These are phyloP conservation scores for Salix brachista DNA, from an alignment of 345 rosid genomes.

Conservation along the genomic window DNA sequence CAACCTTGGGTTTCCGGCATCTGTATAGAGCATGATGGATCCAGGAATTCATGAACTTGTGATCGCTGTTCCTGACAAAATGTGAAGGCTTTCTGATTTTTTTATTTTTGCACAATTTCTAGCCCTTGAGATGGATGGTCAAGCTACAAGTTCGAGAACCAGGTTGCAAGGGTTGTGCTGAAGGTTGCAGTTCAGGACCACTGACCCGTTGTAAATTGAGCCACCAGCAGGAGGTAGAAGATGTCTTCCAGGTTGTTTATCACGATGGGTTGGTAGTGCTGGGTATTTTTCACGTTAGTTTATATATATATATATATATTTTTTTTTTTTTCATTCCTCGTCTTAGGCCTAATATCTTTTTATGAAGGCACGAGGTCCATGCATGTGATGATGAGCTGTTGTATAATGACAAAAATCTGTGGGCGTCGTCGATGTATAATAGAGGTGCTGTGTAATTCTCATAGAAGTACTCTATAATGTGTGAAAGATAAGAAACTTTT, in stretches of 20 bases:
- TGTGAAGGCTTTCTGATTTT: slow-evolving; percentile 31
- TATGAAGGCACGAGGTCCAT: slow-evolving; percentile 20
- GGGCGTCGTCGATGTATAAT: slow-evolving; percentile 49
- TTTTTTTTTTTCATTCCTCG: slow-evolving; percentile 7
- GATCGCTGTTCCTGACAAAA: slow-evolving; percentile 20
- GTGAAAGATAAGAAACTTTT: slow-evolving; percentile 33
- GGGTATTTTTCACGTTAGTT: slow-evolving; percentile 44
- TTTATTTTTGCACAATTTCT: slow-evolving; percentile 19
- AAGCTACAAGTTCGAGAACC: slow-evolving; percentile 31
- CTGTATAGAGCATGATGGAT: slow-evolving; percentile 47
- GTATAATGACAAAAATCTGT: slow-evolving; percentile 19
- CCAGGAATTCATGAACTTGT: slow-evolving; percentile 28
- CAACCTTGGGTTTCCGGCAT: slow-evolving; percentile 36
- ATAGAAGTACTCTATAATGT: slow-evolving; percentile 39
- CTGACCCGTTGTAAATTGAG: slow-evolving; percentile 48
- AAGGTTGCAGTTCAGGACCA: slow-evolving; percentile 19
- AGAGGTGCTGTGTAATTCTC: slow-evolving; percentile 42
- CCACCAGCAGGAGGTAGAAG: slow-evolving; percentile 40
- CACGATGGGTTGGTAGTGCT: slow-evolving; percentile 29
- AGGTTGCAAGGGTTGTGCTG: slow-evolving; percentile 27
- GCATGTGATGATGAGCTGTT: slow-evolving; percentile 34
- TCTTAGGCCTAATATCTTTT: slow-evolving; percentile 29
- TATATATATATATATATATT: slow-evolving; percentile 2
- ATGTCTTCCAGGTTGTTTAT: slow-evolving; percentile 18
- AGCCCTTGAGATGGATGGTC: slow-evolving; percentile 31